These are phyloP conservation scores for Begonia masoniana DNA, from an alignment of 306 rosid species.

Conservation along the genomic window DNA sequence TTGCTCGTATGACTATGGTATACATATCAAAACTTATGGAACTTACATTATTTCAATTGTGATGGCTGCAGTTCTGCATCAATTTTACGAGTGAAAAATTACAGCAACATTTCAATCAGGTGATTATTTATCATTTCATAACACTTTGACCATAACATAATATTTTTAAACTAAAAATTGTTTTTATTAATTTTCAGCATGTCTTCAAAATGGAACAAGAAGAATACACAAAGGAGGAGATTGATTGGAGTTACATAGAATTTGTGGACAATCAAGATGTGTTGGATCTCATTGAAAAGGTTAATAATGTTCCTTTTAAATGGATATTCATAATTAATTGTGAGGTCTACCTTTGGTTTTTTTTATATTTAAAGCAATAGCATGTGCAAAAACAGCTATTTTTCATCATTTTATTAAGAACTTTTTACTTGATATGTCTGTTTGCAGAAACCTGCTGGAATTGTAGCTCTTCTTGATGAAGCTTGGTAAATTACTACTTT, in stretches of 20 bases:
- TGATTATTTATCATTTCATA: conserved; percentile 1
- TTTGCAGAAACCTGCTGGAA: conserved; percentile 96
- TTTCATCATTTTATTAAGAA: no score
- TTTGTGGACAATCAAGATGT: conserved; percentile 97
- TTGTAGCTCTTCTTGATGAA: conserved; percentile 94
- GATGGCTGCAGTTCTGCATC: conserved; percentile 59
- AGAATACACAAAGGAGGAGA: conserved; percentile 95
- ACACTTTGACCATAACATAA: neutral
- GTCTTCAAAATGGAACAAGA: conserved; percentile 99
- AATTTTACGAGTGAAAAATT: conserved; percentile 96
- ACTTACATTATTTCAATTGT: no score
- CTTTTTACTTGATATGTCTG: conserved; percentile 3
- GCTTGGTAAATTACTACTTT: conserved; percentile 56
- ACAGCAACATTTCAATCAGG: conserved; percentile 99
- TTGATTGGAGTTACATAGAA: conserved; percentile 97
- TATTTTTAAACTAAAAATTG: conserved; percentile 7
- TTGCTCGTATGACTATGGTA: no score
- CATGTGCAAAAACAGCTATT: no score
- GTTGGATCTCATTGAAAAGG: conserved; percentile 97
- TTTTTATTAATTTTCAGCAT: conserved; percentile 50
- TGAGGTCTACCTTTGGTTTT: no score
- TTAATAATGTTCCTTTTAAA: conserved; percentile 9
- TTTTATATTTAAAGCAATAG: no score
- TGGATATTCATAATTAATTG: no score
- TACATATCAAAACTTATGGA: no score